Conservation (phyloP, 176 grass and related monocot genomes). For the Triticum urartu region DNA sequence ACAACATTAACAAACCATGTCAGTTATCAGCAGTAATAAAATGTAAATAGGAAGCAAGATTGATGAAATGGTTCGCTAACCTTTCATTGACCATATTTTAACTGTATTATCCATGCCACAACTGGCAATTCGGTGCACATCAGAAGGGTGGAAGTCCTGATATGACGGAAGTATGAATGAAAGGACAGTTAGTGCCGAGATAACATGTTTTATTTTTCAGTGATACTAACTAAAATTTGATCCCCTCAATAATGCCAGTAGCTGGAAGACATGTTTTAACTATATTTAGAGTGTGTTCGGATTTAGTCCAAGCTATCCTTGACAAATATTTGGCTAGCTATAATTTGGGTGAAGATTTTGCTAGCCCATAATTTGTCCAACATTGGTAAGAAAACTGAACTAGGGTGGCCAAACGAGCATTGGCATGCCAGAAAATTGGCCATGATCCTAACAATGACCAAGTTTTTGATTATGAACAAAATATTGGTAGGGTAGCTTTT, state of each 20-base stretch:
- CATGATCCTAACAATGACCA: too few relatives aligned
- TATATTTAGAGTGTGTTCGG: neutral
- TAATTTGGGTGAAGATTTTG: too few relatives aligned
- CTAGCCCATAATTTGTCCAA: too few relatives aligned
- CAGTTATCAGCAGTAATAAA: slow-evolving; percentile 8
- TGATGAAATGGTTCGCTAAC: slow-evolving; percentile 31
- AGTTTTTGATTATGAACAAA: too few relatives aligned
- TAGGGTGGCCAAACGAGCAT: too few relatives aligned
- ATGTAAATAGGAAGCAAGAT: slow-evolving; percentile 4
- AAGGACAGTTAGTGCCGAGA: neutral
- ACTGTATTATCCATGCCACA: slow-evolving; percentile 98
- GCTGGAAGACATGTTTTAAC: neutral
- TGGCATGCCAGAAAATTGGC: too few relatives aligned
- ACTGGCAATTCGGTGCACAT: slow-evolving; percentile 83
- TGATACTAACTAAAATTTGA: slow-evolving; percentile 8
- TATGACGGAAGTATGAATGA: neutral
- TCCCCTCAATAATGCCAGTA: neutral
- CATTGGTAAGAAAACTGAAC: too few relatives aligned
- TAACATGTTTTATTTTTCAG: neutral
- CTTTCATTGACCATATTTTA: slow-evolving; percentile 99
- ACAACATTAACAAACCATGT: slow-evolving; percentile 14
- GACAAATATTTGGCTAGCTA: too few relatives aligned
- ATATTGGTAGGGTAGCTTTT: too few relatives aligned
- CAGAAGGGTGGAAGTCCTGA: slow-evolving; percentile 93
- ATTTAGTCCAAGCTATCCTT: too few relatives aligned